Evolutionary conservation across 2,329 filamentous ascomycete species (phyloP).

Genomic region (Chaetomium globosum): DNA sequence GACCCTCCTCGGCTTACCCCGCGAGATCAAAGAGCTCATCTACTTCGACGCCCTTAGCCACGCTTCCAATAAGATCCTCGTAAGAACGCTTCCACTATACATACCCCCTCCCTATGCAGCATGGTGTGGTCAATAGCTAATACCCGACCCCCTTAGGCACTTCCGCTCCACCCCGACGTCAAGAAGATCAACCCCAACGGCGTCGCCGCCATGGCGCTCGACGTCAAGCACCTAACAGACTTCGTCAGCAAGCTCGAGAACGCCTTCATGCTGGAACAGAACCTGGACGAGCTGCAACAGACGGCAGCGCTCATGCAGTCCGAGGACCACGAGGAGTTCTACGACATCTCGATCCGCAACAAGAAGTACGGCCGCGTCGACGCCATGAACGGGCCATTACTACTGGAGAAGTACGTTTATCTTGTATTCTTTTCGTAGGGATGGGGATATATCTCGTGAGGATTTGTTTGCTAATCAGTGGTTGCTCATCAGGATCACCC

Average conservation of each 20-base stretch:
- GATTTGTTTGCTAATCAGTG: slow-evolving; percentile 3
- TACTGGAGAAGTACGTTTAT: slow-evolving; percentile 80
- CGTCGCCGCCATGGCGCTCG: slow-evolving; percentile 75
- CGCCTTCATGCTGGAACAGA: slow-evolving; percentile 79
- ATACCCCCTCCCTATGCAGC: slow-evolving; percentile 4
- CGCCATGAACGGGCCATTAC: slow-evolving; percentile 79
- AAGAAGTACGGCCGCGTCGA: slow-evolving; percentile 94
- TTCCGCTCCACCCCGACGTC: slow-evolving; percentile 77
- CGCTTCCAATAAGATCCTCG: slow-evolving; percentile 81
- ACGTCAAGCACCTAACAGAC: slow-evolving; percentile 78
- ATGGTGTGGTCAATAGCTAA: not conserved
- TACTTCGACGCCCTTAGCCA: slow-evolving; percentile 96
- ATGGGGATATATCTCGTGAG: not conserved
- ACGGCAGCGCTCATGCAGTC: slow-evolving; percentile 84
- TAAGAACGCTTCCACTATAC: no score
- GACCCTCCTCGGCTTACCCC: slow-evolving; percentile 86
- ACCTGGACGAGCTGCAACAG: slow-evolving; percentile 90
- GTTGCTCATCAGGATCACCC: slow-evolving; percentile 54
- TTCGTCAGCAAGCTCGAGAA: slow-evolving; percentile 89
- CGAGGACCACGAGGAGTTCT: slow-evolving; percentile 95
- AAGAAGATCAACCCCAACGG: slow-evolving; percentile 86
- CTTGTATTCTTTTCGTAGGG: not conserved
- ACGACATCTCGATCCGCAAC: slow-evolving; percentile 85
- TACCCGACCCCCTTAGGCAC: slow-evolving; percentile 51
- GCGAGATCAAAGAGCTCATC: slow-evolving; percentile 95